A percentile compares a stretch with the other conserved stretches of the same genome.
phyloP scores from a whole-genome alignment of 192 early-diverging fungal genomes.

The Lobosporangium transversale region DNA sequence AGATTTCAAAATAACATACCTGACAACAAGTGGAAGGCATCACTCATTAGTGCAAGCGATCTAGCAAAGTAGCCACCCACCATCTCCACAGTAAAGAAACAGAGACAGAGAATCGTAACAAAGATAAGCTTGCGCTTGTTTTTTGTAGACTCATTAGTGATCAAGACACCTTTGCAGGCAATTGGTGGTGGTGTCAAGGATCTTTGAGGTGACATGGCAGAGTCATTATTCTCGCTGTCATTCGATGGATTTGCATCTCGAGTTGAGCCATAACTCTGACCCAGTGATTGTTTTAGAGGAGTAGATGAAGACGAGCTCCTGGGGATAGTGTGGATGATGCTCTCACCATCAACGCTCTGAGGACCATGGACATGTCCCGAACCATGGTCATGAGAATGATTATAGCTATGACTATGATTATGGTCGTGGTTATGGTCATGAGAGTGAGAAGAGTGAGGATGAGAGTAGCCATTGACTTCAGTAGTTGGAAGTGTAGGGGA shows the following conservation, averaged over 20 bases:
- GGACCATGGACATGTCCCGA: slow-evolving; percentile 26
- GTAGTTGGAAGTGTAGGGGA: slow-evolving; percentile 9
- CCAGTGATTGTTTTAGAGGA: slow-evolving; percentile 20
- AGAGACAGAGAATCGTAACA: slow-evolving; percentile 43
- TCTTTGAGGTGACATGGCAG: slow-evolving; percentile 10
- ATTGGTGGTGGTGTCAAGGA: slow-evolving; percentile 38
- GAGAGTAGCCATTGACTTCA: neutral
- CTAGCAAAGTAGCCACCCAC: slow-evolving; percentile 68
- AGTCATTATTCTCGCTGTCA: neutral
- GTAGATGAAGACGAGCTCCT: slow-evolving; percentile 14
- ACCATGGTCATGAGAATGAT: slow-evolving; percentile 4
- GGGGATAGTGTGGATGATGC: slow-evolving; percentile 27
- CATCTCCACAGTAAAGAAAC: slow-evolving; percentile 74
- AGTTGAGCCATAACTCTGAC: slow-evolving; percentile 25
- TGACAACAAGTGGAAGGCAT: slow-evolving; percentile 81
- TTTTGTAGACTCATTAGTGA: slow-evolving; percentile 50
- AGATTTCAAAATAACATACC: slow-evolving; percentile 41
- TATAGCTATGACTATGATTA: slow-evolving; percentile 9
- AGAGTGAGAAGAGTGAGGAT: slow-evolving; percentile 6
- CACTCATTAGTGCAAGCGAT: slow-evolving; percentile 77
- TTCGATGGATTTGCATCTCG: neutral
- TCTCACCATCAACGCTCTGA: slow-evolving; percentile 37
- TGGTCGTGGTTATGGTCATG: slow-evolving; percentile 4
- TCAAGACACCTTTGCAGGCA: slow-evolving; percentile 46
- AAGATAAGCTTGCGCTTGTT: slow-evolving; percentile 53